Evolutionary conservation across 352 stramenopile species (phyloP), one percentile per base, ranked within the genome.

Genomic region (Phytophthora sansomeana): DNA sequence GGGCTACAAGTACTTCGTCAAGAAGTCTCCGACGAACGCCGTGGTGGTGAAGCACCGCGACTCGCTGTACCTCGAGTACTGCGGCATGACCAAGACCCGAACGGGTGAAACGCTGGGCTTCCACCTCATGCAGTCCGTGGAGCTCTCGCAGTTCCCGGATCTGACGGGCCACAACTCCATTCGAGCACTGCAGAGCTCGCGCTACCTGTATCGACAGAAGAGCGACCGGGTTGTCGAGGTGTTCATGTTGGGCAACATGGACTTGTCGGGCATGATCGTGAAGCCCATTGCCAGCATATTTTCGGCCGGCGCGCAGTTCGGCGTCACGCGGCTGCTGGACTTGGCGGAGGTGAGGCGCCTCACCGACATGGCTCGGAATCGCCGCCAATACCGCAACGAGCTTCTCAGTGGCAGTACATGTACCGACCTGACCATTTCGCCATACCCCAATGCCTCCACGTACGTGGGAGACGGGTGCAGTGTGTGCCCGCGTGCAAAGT

Each of bases 1-100:
- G 5, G 80, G 80, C 35, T 85, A 81, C 69, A 85, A 85, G 67
- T 84, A 78, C 55, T 85, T 88, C 52, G 77, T 88, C 59, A 81
- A 81, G 57, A 68, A 67, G 21, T 67, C 69, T 7, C 74, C 73
- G 6, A 76, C 62, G 1, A 71, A 79, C 52, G 49, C 52, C 5
- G 19, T 67, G 24, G 47, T 78, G 16, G 63, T 79, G 17, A 72
- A 72, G 32, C 67, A 76, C 64, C 67, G 72, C 5, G 60, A 77
- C 53, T 67, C 65, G 21, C 42, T 81, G 38, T 81, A 77, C 54
- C 54, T 85, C 30, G 67, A 83, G 56, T 81, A 70, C 68, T 81
- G 63, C 14, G 77, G 77, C 26, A 74, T 80, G 61, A 79, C 66
- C 10, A 43, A 38, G 39, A 66, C 60, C 0, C 67, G 67, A 3